Percentiles rank a stretch among this genome's conserved stretches.
phyloP scores from a whole-genome alignment of 1,284 basidiomycete species.

The Ustilago sp. region DNA sequence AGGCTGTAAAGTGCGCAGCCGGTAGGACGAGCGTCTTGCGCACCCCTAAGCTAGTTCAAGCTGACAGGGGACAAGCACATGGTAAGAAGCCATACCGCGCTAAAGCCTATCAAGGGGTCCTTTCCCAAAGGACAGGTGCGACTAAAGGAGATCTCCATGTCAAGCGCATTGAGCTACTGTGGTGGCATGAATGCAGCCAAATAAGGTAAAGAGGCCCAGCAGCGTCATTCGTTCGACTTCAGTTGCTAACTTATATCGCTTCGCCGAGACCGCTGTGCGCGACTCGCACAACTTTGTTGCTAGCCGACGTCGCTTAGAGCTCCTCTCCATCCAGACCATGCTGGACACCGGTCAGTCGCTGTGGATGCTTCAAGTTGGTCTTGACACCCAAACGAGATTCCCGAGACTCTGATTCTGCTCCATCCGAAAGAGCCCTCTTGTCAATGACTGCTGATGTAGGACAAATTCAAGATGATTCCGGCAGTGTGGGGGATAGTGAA shows the following conservation, averaged over 20 bases:
- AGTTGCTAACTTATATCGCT: neutral
- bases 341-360: slow-evolving; percentile 6
- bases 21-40: neutral
- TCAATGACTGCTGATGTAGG: neutral
- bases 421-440: neutral
- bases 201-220: neutral
- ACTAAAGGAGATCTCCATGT: neutral
- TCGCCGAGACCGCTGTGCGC: neutral
- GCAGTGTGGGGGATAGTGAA: neutral
- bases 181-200: neutral
- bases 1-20: neutral
- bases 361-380: neutral
- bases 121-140: neutral
- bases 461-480: neutral
- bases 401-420: slow-evolving; percentile 7
- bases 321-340: neutral
- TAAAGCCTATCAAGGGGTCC: slow-evolving; percentile 12
- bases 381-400: neutral
- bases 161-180: neutral
- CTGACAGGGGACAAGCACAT: slow-evolving; percentile 2
- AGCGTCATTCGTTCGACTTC: neutral
- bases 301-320: slow-evolving; percentile 18
- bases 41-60: slow-evolving; percentile 5
- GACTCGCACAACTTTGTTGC: slow-evolving; percentile 1
- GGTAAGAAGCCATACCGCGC: slow-evolving; percentile 6